phyloP scores from a whole-genome alignment of 371 early-diverging fungal genomes.

The Rhizopus microsporus region DNA sequence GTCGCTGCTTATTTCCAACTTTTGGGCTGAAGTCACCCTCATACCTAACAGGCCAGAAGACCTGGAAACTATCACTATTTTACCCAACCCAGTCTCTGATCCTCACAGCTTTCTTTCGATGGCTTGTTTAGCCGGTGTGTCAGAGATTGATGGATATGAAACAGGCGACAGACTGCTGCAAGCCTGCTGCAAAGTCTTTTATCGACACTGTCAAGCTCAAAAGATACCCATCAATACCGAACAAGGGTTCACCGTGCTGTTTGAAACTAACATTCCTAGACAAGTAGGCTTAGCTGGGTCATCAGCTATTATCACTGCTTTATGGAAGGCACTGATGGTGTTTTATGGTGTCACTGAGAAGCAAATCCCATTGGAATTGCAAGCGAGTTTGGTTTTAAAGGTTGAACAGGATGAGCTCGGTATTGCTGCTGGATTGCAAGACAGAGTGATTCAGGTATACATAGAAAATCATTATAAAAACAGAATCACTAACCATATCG shows the following conservation, averaged over 20 bases:
- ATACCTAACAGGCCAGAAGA: constrained; percentile 42
- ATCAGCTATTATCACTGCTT: constrained; percentile 66
- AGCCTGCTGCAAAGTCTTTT: constrained; percentile 67
- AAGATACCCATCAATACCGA: constrained; percentile 35
- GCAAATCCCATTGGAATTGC: constrained; percentile 51
- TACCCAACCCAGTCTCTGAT: constrained; percentile 49
- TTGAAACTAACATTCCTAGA: constrained; percentile 69
- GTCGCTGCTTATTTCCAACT: constrained; percentile 66
- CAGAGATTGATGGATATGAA: constrained; percentile 60
- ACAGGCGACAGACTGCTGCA: constrained; percentile 59
- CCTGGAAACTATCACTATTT: constrained; percentile 37
- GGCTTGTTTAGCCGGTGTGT: constrained; percentile 34
- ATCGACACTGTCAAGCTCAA: constrained; percentile 41
- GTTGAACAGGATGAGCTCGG: constrained; percentile 66
- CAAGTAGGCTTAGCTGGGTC: constrained; percentile 78
- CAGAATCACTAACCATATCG: neutral
- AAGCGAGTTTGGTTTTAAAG: constrained; percentile 60
- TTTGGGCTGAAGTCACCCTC: constrained; percentile 62
- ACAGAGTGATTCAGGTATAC: constrained; percentile 66
- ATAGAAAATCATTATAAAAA: neutral
- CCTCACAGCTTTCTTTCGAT: constrained; percentile 47
- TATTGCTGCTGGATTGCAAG: constrained; percentile 70
- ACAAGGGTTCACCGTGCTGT: constrained; percentile 57
- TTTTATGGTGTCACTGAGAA: constrained; percentile 46
- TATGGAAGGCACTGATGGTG: constrained; percentile 53